Evolutionary conservation across 208 protist species (phyloP), one percentile per base, ranked within the genome.

Genomic region (Crithidia expoeki): DNA sequence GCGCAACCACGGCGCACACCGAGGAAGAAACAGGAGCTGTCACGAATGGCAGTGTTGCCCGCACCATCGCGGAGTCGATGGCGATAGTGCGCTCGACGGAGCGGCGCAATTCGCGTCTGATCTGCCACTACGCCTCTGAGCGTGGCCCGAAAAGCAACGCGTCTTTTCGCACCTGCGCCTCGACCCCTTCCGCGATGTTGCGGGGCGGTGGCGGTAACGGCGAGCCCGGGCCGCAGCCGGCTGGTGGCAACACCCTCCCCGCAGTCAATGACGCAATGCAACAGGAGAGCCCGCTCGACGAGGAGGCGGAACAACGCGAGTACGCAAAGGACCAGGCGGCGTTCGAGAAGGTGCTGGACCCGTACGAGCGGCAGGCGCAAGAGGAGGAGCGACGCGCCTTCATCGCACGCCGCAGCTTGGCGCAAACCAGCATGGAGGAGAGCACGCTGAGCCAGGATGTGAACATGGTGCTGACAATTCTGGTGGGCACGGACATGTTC

Each of bases 401-500:
- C 34, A 67, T 78, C 32, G 40, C 52, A 21, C 62, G 53, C 28
- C 67, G 68, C 57, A 62, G 53, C 16, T 40, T 38, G 63, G 74
- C 74, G 23, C 58, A 78, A 51, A 55, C 70, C 50, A 50, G 65
- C 17, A 60, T 62, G 4, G 71, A 80, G 40, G 75, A 81, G 23
- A 80, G 78, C 51, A 79, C 79, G 17, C 61, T 90, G 47, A 77
- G 75, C 44, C 72, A 80, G 42, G 85, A 91, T 38, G 74, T 84
- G 51, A 84, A 88, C 59, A 85, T 86, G 79, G 72, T 80, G 53
- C 78, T 86, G 44, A 79, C 80, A 16, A 79, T 91, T 47, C 38
- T 87, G 46, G 82, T 91, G 17, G 85, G 76, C 55, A 84, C 84
- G 38, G 77, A 88, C 58, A 79, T 91, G 50, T 88, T 86, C 56